Conservation (phyloP, 2,329 filamentous ascomycete genomes). For the Fusarium brevicatenulatum region DNA sequence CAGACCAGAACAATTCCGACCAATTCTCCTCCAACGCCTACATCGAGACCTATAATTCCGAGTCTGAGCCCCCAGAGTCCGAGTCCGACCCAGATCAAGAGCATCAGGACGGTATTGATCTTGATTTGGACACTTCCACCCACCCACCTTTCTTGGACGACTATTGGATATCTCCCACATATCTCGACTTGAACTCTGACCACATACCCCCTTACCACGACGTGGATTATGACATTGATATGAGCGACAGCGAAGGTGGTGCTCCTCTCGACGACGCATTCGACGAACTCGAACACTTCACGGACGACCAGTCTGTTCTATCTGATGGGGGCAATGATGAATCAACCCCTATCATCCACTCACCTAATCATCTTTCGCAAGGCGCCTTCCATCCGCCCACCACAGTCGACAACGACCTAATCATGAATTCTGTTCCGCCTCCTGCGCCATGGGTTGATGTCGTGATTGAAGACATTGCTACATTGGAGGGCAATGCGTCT, state of each 20-base stretch:
- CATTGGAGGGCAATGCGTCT: neutral
- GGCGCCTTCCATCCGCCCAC: conserved; percentile 13
- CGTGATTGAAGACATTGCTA: neutral
- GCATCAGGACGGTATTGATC: conserved; percentile 12
- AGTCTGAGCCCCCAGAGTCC: conserved; percentile 7
- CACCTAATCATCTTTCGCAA: conserved; percentile 30
- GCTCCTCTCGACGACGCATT: conserved; percentile 38
- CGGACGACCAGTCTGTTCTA: conserved; percentile 12
- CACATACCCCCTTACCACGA: conserved; percentile 25
- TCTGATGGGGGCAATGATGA: conserved; percentile 24
- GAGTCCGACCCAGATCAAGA: conserved; percentile 11
- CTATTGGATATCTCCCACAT: conserved; percentile 4
- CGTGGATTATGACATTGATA: conserved; percentile 46
- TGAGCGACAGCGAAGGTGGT: conserved; percentile 51
- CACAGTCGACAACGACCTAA: conserved; percentile 6
- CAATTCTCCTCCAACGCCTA: conserved; percentile 7
- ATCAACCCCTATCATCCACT: conserved; percentile 4
- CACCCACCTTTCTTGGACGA: conserved; percentile 13
- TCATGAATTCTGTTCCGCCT: conserved; percentile 34
- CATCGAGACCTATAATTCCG: neutral
- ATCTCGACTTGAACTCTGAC: conserved; percentile 17
- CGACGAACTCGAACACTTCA: conserved; percentile 11
- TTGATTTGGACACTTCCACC: conserved; percentile 13
- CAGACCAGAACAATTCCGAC: conserved; percentile 9
- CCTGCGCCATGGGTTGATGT: conserved; percentile 23